These are phyloP conservation scores for Neurospora sp. DNA, from an alignment of 495 filamentous ascomycete species.

Conservation along the genomic window DNA sequence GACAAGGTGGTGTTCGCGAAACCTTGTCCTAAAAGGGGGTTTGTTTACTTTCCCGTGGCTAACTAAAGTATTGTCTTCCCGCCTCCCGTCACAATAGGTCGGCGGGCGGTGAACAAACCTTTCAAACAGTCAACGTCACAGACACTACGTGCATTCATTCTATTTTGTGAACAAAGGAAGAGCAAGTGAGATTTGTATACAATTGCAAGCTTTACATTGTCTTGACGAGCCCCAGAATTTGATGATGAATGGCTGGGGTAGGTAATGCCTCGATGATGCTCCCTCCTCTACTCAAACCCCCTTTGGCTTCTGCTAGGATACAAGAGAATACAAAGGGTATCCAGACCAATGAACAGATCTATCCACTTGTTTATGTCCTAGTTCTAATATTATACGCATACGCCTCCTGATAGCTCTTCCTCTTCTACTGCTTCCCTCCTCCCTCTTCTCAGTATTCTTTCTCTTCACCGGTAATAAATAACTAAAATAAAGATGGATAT, in stretches of 20 bases:
- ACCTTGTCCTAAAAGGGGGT: not conserved
- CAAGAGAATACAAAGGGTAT: not conserved
- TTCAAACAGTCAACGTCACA: not conserved
- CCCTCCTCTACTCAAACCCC: not conserved
- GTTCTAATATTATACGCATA: not conserved
- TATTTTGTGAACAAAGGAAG: too few relatives aligned
- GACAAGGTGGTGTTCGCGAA: not conserved
- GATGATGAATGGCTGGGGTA: too few relatives aligned
- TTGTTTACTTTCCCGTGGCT: not conserved
- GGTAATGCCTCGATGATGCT: too few relatives aligned
- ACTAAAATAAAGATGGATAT: not conserved
- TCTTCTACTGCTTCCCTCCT: not conserved
- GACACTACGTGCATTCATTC: not conserved
- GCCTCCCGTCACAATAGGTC: not conserved
- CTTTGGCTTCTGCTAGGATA: not conserved
- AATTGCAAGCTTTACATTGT: too few relatives aligned
- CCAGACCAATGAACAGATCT: not conserved
- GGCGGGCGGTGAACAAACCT: not conserved
- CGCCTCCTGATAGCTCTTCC: too few relatives aligned
- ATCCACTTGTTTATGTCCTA: not conserved
- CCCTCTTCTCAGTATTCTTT: not conserved
- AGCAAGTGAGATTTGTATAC: too few relatives aligned
- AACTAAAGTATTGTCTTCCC: not conserved
- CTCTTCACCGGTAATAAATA: not conserved
- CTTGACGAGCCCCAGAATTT: too few relatives aligned